Conservation (phyloP, 1,284 basidiomycete genomes). For the Malassezia sp. region DNA sequence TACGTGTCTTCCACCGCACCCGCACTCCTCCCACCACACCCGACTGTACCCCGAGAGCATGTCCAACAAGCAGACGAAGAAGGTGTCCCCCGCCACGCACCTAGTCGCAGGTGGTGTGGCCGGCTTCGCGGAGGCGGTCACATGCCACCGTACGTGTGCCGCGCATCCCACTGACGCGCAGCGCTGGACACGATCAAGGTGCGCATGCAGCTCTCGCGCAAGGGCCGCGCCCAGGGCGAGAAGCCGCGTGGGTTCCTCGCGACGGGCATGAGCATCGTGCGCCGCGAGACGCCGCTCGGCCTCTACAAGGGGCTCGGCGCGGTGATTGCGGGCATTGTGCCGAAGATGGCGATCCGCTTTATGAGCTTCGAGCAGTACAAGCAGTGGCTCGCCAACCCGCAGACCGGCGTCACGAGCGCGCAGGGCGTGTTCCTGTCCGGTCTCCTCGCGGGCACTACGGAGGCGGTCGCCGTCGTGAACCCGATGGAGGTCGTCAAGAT, state of each 20-base stretch:
- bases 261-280: conserved; percentile 77
- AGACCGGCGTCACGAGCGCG: conserved; percentile 64
- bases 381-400: conserved; percentile 61
- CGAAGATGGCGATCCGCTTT: conserved; percentile 99
- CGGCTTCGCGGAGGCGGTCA: conserved; percentile 45
- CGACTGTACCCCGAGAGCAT: too few relatives aligned
- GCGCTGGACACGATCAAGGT: conserved; percentile 84
- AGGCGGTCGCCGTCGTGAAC: conserved; percentile 79
- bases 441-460: conserved; percentile 82
- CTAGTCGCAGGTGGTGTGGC: conserved; percentile 46
- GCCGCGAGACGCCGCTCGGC: conserved; percentile 83
- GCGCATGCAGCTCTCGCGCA: conserved; percentile 71
- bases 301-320: conserved; percentile 97
- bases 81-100: conserved; percentile 44
- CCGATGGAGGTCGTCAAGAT: conserved; percentile 99
- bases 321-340: conserved; percentile 83
- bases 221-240: conserved; percentile 28
- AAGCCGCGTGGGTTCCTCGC: conserved; percentile 82
- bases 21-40: too few relatives aligned
- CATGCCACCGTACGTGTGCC: conserved; percentile 42
- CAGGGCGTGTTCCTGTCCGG: conserved; percentile 67
- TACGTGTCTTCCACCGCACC: too few relatives aligned
- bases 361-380: conserved; percentile 96
- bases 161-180: conserved; percentile 7
- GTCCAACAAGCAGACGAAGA: conserved; percentile 33